Evolutionary conservation across 1,139 yeast species (phyloP).

Genomic region (Chernovozyma sophiae-reginae): DNA sequence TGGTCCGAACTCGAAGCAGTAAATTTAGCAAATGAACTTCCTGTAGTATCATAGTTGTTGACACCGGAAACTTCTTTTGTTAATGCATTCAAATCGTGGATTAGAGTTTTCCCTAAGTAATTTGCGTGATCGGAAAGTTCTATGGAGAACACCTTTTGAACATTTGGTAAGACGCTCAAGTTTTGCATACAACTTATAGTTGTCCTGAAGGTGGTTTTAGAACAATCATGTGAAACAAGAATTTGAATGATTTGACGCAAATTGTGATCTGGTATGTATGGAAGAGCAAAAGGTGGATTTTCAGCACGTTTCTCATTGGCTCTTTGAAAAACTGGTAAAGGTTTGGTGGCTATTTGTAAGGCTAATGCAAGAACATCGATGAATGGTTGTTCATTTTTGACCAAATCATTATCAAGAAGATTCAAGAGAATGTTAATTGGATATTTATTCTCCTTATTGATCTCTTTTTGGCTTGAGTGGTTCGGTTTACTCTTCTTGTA

Average conservation of each 20-base stretch:
- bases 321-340: slow-evolving; percentile 45
- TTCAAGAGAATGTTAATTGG: slow-evolving; percentile 70
- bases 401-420: slow-evolving; percentile 57
- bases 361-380: slow-evolving; percentile 76
- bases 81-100: slow-evolving; percentile 53
- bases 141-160: slow-evolving; percentile 60
- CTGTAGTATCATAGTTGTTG: slow-evolving; percentile 44
- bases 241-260: slow-evolving; percentile 63
- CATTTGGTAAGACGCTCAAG: slow-evolving; percentile 57
- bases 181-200: slow-evolving; percentile 82
- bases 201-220: slow-evolving; percentile 81
- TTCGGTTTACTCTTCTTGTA: slow-evolving; percentile 31
- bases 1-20: slow-evolving; percentile 84
- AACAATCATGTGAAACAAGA: slow-evolving; percentile 80
- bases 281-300: slow-evolving; percentile 45
- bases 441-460: slow-evolving; percentile 47
- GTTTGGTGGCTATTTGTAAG: slow-evolving; percentile 72
- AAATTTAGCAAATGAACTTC: slow-evolving; percentile 58
- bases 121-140: slow-evolving; percentile 70
- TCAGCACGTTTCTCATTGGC: slow-evolving; percentile 21
- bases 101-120: slow-evolving; percentile 52
- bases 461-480: slow-evolving; percentile 11
- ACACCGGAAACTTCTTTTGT: slow-evolving; percentile 41
- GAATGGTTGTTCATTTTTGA: slow-evolving; percentile 68
- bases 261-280: slow-evolving; percentile 61